Percentiles rank a stretch among this genome's conserved stretches.
Conservation (phyloP, 169 alveolate genomes). For the Cryptosporidium bovis region DNA sequence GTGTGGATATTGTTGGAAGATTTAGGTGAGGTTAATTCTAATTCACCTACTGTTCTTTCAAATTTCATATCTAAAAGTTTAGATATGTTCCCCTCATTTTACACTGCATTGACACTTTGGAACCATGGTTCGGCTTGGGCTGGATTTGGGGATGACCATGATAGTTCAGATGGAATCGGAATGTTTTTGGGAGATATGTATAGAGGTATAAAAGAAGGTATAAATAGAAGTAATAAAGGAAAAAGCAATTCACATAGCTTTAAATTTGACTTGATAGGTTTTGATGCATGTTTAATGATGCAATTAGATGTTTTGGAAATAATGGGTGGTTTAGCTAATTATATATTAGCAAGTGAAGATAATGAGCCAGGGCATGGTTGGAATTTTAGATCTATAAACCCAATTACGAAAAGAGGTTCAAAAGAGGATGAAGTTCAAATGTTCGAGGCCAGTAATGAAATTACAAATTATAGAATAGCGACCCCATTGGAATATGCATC, state of each 20-base stretch:
- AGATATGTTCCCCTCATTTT: slow-evolving; percentile 76
- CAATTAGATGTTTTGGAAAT: slow-evolving; percentile 78
- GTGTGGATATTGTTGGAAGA: slow-evolving; percentile 80
- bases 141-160: slow-evolving; percentile 81
- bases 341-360: slow-evolving; percentile 80
- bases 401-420: slow-evolving; percentile 49
- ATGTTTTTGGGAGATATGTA: slow-evolving; percentile 75
- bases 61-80: slow-evolving; percentile 65
- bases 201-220: slow-evolving; percentile 59
- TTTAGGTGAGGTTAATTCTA: slow-evolving; percentile 80
- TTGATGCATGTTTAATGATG: slow-evolving; percentile 82
- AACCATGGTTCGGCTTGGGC: slow-evolving; percentile 82
- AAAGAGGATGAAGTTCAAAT: slow-evolving; percentile 25
- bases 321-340: slow-evolving; percentile 78
- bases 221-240: slow-evolving; percentile 65
- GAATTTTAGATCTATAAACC: slow-evolving; percentile 77
- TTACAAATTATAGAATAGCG: slow-evolving; percentile 51
- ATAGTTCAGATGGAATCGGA: slow-evolving; percentile 76
- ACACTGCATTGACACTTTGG: slow-evolving; percentile 80
- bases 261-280: slow-evolving; percentile 78
- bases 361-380: slow-evolving; percentile 83
- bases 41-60: slow-evolving; percentile 75
- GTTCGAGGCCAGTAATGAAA: slow-evolving; percentile 6
- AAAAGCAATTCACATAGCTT: slow-evolving; percentile 59
- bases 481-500: slow-evolving; percentile 80